Conservation (phyloP, 2,329 filamentous ascomycete genomes). For the Lachnum nothofagi region DNA sequence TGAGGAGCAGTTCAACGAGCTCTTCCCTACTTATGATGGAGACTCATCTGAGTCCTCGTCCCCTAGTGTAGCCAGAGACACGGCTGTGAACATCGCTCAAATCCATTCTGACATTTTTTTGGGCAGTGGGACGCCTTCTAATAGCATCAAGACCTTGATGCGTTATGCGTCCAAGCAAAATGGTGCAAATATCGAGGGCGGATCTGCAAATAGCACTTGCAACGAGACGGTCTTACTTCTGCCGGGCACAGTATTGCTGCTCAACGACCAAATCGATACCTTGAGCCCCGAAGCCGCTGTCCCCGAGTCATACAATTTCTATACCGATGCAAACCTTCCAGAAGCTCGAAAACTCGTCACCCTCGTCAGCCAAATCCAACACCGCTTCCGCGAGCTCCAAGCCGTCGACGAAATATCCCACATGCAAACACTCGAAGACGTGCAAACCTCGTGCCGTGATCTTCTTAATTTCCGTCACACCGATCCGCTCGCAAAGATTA, state of each 20-base stretch:
- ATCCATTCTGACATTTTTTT: conserved; percentile 47
- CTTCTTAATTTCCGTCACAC: conserved; percentile 70
- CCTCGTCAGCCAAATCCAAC: conserved; percentile 63
- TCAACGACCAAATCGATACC: conserved; percentile 56
- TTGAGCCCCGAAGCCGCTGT: conserved; percentile 38
- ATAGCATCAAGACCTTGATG: conserved; percentile 28
- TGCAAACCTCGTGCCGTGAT: conserved; percentile 67
- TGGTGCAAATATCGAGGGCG: conserved; percentile 18
- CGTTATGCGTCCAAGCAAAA: conserved; percentile 26
- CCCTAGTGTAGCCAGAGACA: conserved; percentile 22
- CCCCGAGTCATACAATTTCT: conserved; percentile 72
- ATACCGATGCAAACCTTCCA: conserved; percentile 69
- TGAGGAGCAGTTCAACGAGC: conserved; percentile 66
- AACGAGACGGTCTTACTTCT: conserved; percentile 52
- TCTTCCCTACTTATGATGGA: conserved; percentile 75
- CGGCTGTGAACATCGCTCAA: conserved; percentile 53
- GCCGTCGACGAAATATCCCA: conserved; percentile 60
- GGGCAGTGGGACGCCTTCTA: conserved; percentile 13
- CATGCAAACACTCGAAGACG: conserved; percentile 74
- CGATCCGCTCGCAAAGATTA: conserved; percentile 79
- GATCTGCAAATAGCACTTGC: conserved; percentile 23
- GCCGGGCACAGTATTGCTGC: conserved; percentile 58
- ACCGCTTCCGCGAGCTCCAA: conserved; percentile 68
- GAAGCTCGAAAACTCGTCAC: conserved; percentile 70
- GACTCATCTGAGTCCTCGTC: conserved; percentile 20